These are phyloP conservation scores for Austroboletus eburneus DNA, from an alignment of 768 basidiomycete genomes.

Conservation along the genomic window DNA sequence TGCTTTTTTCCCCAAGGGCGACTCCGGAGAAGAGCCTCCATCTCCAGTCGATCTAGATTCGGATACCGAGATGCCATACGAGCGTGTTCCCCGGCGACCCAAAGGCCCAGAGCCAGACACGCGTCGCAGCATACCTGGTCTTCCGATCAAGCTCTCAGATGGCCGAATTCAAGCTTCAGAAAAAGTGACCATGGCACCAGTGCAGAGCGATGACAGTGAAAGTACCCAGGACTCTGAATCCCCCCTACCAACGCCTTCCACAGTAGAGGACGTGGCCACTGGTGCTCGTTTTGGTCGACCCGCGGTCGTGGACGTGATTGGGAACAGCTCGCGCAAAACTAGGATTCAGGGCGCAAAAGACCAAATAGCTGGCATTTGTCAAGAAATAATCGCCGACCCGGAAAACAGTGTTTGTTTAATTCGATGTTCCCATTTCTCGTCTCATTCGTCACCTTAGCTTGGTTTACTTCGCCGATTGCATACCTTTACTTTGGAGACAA, in stretches of 20 bases:
- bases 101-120: constrained; percentile 43
- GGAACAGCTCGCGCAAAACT: constrained; percentile 57
- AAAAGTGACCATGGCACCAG: constrained; percentile 21
- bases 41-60: constrained; percentile 31
- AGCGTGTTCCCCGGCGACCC: constrained; percentile 53
- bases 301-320: constrained; percentile 69
- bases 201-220: constrained; percentile 23
- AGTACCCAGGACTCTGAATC: constrained; percentile 35
- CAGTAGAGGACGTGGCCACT: constrained; percentile 69
- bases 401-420: constrained; percentile 77
- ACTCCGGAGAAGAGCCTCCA: constrained; percentile 6
- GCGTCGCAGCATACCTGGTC: constrained; percentile 50
- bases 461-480: constrained; percentile 86
- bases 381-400: constrained; percentile 91
- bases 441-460: constrained; percentile 47
- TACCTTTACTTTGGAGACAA: constrained; percentile 77
- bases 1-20: constrained; percentile 5
- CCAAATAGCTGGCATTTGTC: constrained; percentile 89
- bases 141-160: constrained; percentile 85
- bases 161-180: constrained; percentile 69
- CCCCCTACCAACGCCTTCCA: constrained; percentile 22
- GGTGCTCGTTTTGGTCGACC: constrained; percentile 86
- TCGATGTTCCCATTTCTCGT: constrained; percentile 2
- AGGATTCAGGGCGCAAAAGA: constrained; percentile 82
- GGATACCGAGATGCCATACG: constrained; percentile 75